Percentiles rank a stretch among this genome's conserved stretches.
Conservation (phyloP, 1,284 basidiomycete genomes). For the Vanrija sp. region DNA sequence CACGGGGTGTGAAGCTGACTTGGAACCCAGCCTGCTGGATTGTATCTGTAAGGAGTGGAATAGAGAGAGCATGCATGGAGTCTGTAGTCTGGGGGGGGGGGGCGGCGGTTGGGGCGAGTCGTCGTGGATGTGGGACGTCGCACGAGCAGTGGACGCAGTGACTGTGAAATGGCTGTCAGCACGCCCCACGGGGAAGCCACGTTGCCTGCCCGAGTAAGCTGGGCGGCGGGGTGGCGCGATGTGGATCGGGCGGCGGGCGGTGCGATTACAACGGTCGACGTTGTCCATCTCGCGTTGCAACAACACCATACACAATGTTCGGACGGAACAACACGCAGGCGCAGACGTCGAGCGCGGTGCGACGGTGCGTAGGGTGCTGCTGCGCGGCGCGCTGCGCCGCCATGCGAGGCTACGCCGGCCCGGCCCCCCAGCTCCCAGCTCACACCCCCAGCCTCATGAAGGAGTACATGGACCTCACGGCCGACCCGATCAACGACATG, state of each 20-base stretch:
- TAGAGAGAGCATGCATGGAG: constrained; percentile 6
- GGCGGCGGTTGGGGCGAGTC: no score
- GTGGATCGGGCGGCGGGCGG: no score
- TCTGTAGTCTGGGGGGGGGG: not conserved
- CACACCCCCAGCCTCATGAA: constrained; percentile 68
- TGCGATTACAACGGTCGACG: no score
- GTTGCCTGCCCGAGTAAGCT: not conserved
- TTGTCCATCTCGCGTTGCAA: not conserved
- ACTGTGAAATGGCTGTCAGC: not conserved
- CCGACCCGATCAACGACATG: constrained; percentile 60
- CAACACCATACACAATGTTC: constrained; percentile 27
- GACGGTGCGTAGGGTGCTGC: constrained; percentile 28
- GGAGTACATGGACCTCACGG: constrained; percentile 82
- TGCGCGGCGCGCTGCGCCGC: not conserved
- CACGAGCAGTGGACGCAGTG: no score
- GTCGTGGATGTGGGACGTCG: not conserved
- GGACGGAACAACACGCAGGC: constrained; percentile 33
- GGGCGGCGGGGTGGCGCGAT: no score
- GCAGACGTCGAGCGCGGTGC: constrained; percentile 43
- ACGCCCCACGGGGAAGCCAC: constrained; percentile 3
- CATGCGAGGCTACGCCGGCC: not conserved
- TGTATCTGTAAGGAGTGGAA: constrained; percentile 35
- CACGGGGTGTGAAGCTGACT: not conserved
- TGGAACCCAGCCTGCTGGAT: constrained; percentile 33
- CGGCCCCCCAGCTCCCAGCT: not conserved